These are phyloP conservation scores for Trifolium repens DNA, from an alignment of 306 rosid species.

Conservation along the genomic window DNA sequence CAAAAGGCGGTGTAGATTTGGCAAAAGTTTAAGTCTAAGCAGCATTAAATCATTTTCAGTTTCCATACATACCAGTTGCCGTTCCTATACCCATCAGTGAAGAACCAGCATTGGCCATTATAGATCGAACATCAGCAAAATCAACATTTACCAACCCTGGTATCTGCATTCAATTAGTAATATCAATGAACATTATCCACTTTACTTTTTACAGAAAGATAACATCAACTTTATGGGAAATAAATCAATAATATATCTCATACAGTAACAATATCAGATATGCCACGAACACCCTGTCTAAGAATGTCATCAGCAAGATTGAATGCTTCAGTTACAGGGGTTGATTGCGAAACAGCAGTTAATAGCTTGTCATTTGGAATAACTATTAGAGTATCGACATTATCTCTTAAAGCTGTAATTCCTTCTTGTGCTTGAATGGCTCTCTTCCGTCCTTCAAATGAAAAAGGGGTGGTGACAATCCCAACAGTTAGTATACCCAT, in stretches of 20 bases:
- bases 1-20: background rate
- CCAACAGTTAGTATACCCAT: conserved; percentile 98
- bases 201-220: conserved; percentile 17
- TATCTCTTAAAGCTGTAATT: conserved; percentile 94
- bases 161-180: conserved; percentile 61
- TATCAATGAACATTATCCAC: conserved; percentile 17
- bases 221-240: background rate
- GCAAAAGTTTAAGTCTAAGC: background rate
- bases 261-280: conserved; percentile 98
- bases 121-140: conserved; percentile 95
- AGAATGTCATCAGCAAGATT: conserved; percentile 96
- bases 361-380: conserved; percentile 97
- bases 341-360: conserved; percentile 93
- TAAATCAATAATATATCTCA: conserved; percentile 19
- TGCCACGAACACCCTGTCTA: conserved; percentile 98
- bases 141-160: conserved; percentile 95
- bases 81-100: conserved; percentile 96
- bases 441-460: conserved; percentile 96
- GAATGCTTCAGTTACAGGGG: conserved; percentile 98
- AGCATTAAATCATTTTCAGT: conserved; percentile 8
- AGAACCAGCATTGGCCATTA: conserved; percentile 97
- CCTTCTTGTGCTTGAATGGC: conserved; percentile 99
- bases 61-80: conserved; percentile 67
- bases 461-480: conserved; percentile 94
- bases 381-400: conserved; percentile 91